Percentiles rank a stretch among this genome's conserved stretches.
phyloP scores from a whole-genome alignment of 306 rosid genomes.

The Glycine soja region DNA sequence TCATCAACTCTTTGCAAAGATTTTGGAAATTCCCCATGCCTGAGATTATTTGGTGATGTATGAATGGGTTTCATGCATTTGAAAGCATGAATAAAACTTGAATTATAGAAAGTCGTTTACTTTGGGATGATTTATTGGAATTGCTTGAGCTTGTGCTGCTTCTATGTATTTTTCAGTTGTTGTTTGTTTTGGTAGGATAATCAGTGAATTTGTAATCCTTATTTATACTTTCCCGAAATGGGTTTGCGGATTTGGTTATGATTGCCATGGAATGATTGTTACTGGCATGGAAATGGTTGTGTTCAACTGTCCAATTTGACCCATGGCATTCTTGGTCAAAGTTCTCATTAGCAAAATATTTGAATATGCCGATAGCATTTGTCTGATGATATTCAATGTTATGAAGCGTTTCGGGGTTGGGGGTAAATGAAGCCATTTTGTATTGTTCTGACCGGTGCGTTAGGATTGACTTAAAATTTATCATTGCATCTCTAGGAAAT shows the following conservation, averaged over 20 bases:
- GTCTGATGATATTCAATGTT: not conserved
- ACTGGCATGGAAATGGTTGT: not conserved
- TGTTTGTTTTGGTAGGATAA: constrained; percentile 12
- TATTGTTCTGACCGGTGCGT: not conserved
- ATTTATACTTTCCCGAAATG: not conserved
- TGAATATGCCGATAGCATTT: constrained; percentile 6
- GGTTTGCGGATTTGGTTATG: not conserved
- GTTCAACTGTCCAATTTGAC: constrained; percentile 18
- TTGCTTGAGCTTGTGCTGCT: constrained; percentile 31
- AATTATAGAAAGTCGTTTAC: not conserved
- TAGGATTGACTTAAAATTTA: constrained; percentile 12
- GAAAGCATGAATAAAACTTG: not conserved
- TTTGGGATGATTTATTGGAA: constrained; percentile 11
- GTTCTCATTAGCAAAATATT: not conserved
- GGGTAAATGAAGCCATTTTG: constrained; percentile 13
- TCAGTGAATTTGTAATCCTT: not conserved
- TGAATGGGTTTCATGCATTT: constrained; percentile 16
- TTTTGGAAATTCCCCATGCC: constrained; percentile 30
- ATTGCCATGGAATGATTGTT: not conserved
- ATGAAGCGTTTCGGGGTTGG: not conserved
- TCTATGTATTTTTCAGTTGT: constrained; percentile 5
- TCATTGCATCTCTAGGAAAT: not conserved
- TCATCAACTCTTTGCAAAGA: not conserved
- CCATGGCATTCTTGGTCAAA: constrained; percentile 20
- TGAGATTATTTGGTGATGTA: constrained; percentile 6